These are phyloP conservation scores for Rhododendron molle DNA, from an alignment of 148 eudicot genomes.

Conservation along the genomic window DNA sequence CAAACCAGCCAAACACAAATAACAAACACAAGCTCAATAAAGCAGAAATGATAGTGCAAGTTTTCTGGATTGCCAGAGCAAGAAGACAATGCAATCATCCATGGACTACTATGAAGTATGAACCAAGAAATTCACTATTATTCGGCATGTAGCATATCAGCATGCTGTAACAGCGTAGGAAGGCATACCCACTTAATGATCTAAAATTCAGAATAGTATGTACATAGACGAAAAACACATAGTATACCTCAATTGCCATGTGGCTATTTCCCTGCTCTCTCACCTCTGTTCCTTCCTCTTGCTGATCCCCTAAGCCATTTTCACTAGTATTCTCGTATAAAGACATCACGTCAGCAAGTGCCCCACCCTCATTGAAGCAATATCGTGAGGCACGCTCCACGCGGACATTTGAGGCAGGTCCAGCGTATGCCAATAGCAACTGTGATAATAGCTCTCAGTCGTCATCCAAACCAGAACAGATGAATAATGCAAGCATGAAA, in stretches of 20 bases:
- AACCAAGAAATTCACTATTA: not conserved
- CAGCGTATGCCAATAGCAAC: conserved; percentile 81
- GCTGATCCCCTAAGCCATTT: conserved; percentile 19
- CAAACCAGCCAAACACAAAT: not conserved
- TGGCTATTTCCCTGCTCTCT: conserved; percentile 20
- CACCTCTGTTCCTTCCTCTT: conserved; percentile 24
- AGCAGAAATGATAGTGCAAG: not conserved
- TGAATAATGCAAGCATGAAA: not conserved
- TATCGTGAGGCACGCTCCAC: conserved; percentile 70
- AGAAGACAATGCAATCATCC: not conserved
- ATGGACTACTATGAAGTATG: not conserved
- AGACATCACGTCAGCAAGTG: conserved; percentile 67
- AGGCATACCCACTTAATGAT: not conserved
- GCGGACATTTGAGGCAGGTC: conserved; percentile 81
- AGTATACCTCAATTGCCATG: conserved; percentile 49
- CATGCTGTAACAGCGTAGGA: not conserved
- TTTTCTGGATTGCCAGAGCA: not conserved
- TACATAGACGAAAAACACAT: not conserved
- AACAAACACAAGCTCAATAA: not conserved
- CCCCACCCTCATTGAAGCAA: conserved; percentile 65
- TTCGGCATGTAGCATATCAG: not conserved
- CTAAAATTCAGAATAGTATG: not conserved
- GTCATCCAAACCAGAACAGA: not conserved
- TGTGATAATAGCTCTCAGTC: conserved; percentile 17
- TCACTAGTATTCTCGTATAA: conserved; percentile 39